Evolutionary conservation across 2,329 filamentous ascomycete species (phyloP).

Genomic region (Nannizziopsis arthrosporioides): DNA sequence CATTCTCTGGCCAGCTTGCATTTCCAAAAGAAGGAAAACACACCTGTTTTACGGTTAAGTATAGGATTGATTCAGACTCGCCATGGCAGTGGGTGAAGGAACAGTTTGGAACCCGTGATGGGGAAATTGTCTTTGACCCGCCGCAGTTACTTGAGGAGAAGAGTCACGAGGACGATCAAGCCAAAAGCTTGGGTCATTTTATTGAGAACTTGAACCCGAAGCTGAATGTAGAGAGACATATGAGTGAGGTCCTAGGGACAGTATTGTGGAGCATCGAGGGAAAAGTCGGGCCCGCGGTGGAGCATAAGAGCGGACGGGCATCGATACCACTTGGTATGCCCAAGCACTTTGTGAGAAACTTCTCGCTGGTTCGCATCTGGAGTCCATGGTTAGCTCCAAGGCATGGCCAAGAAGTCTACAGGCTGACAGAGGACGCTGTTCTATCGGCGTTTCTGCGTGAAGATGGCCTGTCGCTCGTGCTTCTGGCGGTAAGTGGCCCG

Average conservation of each 20-base stretch:
- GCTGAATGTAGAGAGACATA: slow-evolving; percentile 25
- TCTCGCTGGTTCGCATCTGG: slow-evolving; percentile 68
- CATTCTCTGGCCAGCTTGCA: slow-evolving; percentile 23
- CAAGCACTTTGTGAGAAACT: slow-evolving; percentile 59
- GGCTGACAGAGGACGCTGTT: slow-evolving; percentile 64
- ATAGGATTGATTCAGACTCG: slow-evolving; percentile 26
- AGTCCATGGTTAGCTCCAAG: slow-evolving; percentile 79
- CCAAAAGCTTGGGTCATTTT: slow-evolving; percentile 21
- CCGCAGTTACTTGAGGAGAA: slow-evolving; percentile 14
- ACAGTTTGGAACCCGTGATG: slow-evolving; percentile 29
- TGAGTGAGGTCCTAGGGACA: slow-evolving; percentile 33
- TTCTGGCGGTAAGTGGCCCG: slow-evolving; percentile 66
- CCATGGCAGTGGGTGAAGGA: slow-evolving; percentile 38
- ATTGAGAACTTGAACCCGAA: slow-evolving; percentile 27
- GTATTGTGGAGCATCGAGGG: slow-evolving; percentile 44
- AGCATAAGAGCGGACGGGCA: slow-evolving; percentile 40
- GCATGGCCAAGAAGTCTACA: slow-evolving; percentile 58
- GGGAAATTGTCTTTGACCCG: slow-evolving; percentile 32
- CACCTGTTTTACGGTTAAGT: slow-evolving; percentile 35
- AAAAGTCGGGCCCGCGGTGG: slow-evolving; percentile 41
- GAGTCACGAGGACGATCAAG: slow-evolving; percentile 10
- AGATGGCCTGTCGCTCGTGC: slow-evolving; percentile 61
- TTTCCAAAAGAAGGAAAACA: slow-evolving; percentile 22
- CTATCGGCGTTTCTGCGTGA: slow-evolving; percentile 63
- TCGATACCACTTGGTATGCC: slow-evolving; percentile 52